phyloP scores from a whole-genome alignment of 2,329 filamentous ascomycete species.

The Fusarium poae region DNA sequence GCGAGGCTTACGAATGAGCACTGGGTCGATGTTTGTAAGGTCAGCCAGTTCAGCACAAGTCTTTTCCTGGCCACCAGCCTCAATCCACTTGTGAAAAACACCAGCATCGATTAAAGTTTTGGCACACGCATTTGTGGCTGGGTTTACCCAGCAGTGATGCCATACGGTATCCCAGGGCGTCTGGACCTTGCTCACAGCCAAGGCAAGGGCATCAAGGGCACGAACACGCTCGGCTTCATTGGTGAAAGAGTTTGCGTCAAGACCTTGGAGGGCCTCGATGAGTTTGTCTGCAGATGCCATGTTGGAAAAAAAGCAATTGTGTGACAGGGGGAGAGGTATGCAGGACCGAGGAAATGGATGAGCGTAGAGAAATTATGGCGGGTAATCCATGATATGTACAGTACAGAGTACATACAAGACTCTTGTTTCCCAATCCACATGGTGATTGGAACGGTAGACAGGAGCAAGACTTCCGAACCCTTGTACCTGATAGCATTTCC shows the following conservation, averaged over 20 bases:
- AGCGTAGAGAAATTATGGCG: background rate
- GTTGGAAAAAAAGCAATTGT: background rate
- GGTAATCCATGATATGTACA: conserved; percentile 8
- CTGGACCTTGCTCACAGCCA: conserved; percentile 51
- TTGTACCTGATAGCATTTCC: background rate
- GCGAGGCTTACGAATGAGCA: conserved; percentile 50
- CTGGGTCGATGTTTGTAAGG: conserved; percentile 51
- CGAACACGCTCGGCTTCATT: conserved; percentile 52
- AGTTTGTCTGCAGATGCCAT: conserved; percentile 49
- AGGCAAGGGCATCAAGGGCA: conserved; percentile 51
- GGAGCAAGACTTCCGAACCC: background rate
- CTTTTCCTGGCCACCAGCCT: conserved; percentile 47
- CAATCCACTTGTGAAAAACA: conserved; percentile 54
- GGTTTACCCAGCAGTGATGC: conserved; percentile 55
- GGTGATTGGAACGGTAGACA: background rate
- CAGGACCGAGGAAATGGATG: background rate
- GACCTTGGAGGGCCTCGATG: conserved; percentile 43
- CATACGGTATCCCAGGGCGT: conserved; percentile 57
- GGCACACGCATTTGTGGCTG: conserved; percentile 51
- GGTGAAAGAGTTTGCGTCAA: conserved; percentile 49
- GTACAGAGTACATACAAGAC: background rate
- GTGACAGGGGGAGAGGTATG: conserved; percentile 1
- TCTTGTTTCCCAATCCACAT: background rate
- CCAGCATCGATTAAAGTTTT: conserved; percentile 57
- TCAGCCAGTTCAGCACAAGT: conserved; percentile 52